Base-by-base conservation (phyloP, 169 alveolate genomes). In the Plasmodium fragile region DNA sequence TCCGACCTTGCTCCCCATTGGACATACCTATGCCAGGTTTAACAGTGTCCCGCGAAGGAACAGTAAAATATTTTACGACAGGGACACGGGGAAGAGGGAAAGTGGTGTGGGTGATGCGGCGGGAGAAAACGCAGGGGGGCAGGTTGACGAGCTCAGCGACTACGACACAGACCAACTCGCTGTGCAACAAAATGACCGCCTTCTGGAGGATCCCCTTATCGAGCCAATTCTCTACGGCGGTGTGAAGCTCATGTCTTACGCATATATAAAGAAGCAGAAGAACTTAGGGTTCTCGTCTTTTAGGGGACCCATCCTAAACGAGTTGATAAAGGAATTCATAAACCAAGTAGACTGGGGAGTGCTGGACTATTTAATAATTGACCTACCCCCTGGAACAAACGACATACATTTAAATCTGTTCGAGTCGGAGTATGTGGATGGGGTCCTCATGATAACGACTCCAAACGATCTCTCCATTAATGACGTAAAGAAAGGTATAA, bases 301-400 rank as follows among this genome's bases (percentile, higher is more conserved):
- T 96, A 97, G 99, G 95, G 99, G 99, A 0, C 99, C 99, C 0
- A 96, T 98, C 93, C 97, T 98, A 41, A 98, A 99, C 81, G 97
- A 98, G 80, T 96, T 99, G 59, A 98, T 98, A 36, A 97, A 97
- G 45, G 98, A 98, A 94, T 94, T 99, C 92, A 94, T 98, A 36
- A 83, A 96, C 45, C 93, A 97, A 87, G 98, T 99, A 13, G 95
- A 97, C 81, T 99, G 99, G 99, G 99, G 99, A n/a, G 98, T 97
- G 13, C 94, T 99, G 78, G 99, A 99, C 90, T 99, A 98, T 84
- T 96, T 99, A 89, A 96, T 99, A 13, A 96, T 99, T 52, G 99
- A 99, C 95, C 95, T 99, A 83, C 99, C 99, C 1, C 99, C 99
- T 4, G 99, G 99, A 0, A 99, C 99, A 7, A 99, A 99, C 52